A percentile compares a stretch with the other conserved stretches of the same genome.
Evolutionary conservation across 352 stramenopile genomes (phyloP).

Genomic region (Phytopythium ostracodes): DNA sequence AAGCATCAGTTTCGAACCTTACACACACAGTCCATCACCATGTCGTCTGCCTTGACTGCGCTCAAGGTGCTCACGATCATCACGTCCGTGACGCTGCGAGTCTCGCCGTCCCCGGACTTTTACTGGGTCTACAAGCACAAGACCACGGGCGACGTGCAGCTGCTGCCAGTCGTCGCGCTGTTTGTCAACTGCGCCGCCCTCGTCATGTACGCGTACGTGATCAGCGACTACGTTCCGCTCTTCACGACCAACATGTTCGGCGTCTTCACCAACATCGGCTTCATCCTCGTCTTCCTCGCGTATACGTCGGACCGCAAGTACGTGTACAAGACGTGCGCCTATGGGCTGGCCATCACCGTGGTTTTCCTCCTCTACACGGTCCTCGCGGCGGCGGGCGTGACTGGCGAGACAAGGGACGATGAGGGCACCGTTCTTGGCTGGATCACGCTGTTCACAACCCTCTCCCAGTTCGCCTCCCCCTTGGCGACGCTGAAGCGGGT

Average conservation of each 20-base stretch:
- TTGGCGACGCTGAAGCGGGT: constrained; percentile 43
- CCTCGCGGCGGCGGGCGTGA: constrained; percentile 17
- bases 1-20: constrained; percentile 1
- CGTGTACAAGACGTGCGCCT: constrained; percentile 15
- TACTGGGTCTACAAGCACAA: constrained; percentile 8
- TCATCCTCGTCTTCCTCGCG: constrained; percentile 43
- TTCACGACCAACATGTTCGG: constrained; percentile 48
- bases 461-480: constrained; percentile 37
- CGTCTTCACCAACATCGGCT: constrained; percentile 30
- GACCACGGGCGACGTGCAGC: constrained; percentile 6
- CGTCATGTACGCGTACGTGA: constrained; percentile 9
- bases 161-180: constrained; percentile 7
- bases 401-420: constrained; percentile 26
- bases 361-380: constrained; percentile 27
- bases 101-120: constrained; percentile 5
- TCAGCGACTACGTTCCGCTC: constrained; percentile 46
- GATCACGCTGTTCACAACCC: constrained; percentile 30
- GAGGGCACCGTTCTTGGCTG: constrained; percentile 29
- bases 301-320: constrained; percentile 25
- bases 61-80: constrained; percentile 9
- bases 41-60: constrained; percentile 10
- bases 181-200: constrained; percentile 7
- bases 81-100: constrained; percentile 6
- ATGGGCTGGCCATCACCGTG: constrained; percentile 9
- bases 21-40: constrained; percentile 8